Percentiles rank a stretch among this genome's conserved stretches.
These are phyloP conservation scores for Parachaetomium inaequale DNA, from an alignment of 495 filamentous ascomycete genomes.

Conservation along the genomic window DNA sequence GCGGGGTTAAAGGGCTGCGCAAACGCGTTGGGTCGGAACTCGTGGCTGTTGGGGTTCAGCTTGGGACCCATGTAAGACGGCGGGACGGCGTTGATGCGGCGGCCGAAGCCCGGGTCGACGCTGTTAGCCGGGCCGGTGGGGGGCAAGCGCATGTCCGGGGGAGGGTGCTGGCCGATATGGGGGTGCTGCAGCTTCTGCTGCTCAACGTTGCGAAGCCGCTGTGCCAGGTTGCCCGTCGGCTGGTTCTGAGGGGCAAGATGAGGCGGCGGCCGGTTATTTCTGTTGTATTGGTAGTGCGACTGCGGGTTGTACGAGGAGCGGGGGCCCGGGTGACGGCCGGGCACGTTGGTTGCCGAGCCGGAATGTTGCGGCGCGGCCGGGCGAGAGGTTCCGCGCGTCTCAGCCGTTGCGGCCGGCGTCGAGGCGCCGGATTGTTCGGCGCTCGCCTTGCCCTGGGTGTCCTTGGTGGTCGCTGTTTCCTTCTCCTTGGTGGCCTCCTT, in stretches of 20 bases:
- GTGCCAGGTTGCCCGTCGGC: conserved; percentile 37
- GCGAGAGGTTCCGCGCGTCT: conserved; percentile 28
- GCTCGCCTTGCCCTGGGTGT: conserved; percentile 34
- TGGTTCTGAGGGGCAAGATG: conserved; percentile 37
- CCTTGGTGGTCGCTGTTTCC: conserved; percentile 32
- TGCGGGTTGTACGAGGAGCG: conserved; percentile 32
- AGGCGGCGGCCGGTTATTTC: conserved; percentile 37
- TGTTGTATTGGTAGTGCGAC: conserved; percentile 32
- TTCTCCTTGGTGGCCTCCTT: conserved; percentile 44
- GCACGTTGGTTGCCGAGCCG: conserved; percentile 31
- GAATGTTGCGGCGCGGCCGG: conserved; percentile 34
- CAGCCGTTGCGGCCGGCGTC: conserved; percentile 27
- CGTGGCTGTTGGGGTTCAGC: conserved; percentile 77
- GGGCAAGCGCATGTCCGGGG: conserved; percentile 45
- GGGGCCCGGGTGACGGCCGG: conserved; percentile 34
- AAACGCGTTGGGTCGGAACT: conserved; percentile 79
- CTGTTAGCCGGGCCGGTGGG: conserved; percentile 53
- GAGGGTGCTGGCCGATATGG: conserved; percentile 36
- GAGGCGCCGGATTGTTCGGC: conserved; percentile 25
- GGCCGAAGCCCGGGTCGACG: conserved; percentile 43
- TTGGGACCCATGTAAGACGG: conserved; percentile 54
- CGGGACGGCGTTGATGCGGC: conserved; percentile 45
- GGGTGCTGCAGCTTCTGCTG: conserved; percentile 42
- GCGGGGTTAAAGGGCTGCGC: conserved; percentile 76
- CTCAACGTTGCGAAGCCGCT: conserved; percentile 46